Base-by-base conservation (phyloP, 805 yeast species). In the Teunomyces aglyptinius region DNA sequence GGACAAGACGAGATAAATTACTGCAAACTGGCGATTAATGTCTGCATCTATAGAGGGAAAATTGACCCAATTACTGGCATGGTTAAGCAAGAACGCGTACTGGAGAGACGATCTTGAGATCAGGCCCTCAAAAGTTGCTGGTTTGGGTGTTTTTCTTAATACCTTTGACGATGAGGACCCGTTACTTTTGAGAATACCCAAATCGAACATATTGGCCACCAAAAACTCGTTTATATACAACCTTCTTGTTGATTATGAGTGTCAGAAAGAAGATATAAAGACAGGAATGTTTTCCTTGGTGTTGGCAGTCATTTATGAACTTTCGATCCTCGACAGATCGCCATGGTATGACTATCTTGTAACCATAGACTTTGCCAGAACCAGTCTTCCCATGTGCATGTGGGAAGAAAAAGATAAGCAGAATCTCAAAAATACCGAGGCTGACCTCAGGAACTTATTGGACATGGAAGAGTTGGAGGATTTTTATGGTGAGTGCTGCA, bases 311-410 rank as follows among this genome's bases (percentile, higher is more conserved):
- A 70, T 90, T 22, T 89, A 87, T 58, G 98, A 92, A 60, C 63
- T 73, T 45, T 67, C 79, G 3, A 67, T 76, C 39, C 80, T 80
- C 2, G 67, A 71, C n/a, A 54, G 61, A 3, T 85, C 95, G n/a
- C 97, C 96, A 4, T 92, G 97, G 97, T 71, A 49, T 49, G 71
- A 68, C 3, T 92, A 85, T 60, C 68, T 91, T 38, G 63, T 70
- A 22, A 72, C 85, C 15, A 76, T 89, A 22, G 68, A 72, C 46
- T 57, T 68, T 6, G 55, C 60, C 3, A 58, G 65, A 3, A 63
- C 69, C 6, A 47, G 75, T 3, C 43, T 61, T 4, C 91, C 96
- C 0, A 81, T 91, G 2, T 73, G 84, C 47, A 68, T 84, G 28
- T 89, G 96, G 96, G 47, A 64, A 1, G 74, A 70, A 2, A 58